Conservation (phyloP, 768 basidiomycete genomes). For the Xerocomellus dryophilus region DNA sequence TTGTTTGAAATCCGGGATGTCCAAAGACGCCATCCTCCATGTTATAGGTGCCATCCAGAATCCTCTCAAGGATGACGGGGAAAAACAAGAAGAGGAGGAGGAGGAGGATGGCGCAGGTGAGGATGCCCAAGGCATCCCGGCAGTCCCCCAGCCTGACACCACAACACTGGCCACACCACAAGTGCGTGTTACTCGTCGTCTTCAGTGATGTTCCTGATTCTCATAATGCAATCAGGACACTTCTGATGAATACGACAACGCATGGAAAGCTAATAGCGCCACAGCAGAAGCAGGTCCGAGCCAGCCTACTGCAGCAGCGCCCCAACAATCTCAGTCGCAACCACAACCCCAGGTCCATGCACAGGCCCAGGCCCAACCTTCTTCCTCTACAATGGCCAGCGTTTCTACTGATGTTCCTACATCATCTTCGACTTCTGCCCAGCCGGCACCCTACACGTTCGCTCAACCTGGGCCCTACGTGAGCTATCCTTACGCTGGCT, state of each 20-base stretch:
- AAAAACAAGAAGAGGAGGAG: slow-evolving; percentile 33
- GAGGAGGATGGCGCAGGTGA: slow-evolving; percentile 35
- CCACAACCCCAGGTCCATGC: slow-evolving; percentile 17
- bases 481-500: slow-evolving; percentile 35
- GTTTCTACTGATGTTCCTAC: slow-evolving; percentile 19
- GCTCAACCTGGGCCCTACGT: slow-evolving; percentile 33
- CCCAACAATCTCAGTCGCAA: slow-evolving; percentile 26
- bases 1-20: slow-evolving; percentile 53
- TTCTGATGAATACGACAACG: slow-evolving; percentile 53
- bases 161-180: slow-evolving; percentile 24
- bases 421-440: slow-evolving; percentile 22
- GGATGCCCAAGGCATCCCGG: slow-evolving; percentile 22
- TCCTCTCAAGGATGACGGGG: slow-evolving; percentile 34
- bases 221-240: slow-evolving; percentile 35
- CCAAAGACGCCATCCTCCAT: slow-evolving; percentile 58
- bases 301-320: slow-evolving; percentile 15
- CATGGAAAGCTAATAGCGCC: slow-evolving; percentile 61
- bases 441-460: slow-evolving; percentile 31
- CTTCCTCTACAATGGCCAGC: slow-evolving; percentile 19
- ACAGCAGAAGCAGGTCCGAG: slow-evolving; percentile 32
- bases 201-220: neutral
- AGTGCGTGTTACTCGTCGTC: slow-evolving; percentile 17
- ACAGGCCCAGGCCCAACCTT: slow-evolving; percentile 18
- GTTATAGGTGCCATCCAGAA: slow-evolving; percentile 58
- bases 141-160: slow-evolving; percentile 22